Conservation (phyloP, 768 basidiomycete genomes). For the Coprinopsis strossmayeri region DNA sequence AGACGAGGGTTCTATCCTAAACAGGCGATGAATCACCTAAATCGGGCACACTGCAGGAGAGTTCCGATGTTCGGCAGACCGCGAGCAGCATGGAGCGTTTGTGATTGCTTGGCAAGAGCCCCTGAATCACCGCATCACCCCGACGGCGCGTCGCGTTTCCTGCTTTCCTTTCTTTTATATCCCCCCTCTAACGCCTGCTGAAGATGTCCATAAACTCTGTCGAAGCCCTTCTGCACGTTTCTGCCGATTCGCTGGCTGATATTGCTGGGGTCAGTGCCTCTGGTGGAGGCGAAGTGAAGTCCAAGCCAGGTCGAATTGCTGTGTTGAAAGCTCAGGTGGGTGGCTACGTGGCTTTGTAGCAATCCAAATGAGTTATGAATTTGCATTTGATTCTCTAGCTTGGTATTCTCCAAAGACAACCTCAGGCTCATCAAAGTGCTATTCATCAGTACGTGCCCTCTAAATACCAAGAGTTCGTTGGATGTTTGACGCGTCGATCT, state of each 20-base stretch:
- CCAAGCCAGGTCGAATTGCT: conserved; percentile 2
- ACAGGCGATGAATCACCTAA: too few species aligned
- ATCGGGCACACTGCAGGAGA: too few species aligned
- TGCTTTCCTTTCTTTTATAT: too few species aligned
- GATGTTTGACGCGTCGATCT: conserved; percentile 5
- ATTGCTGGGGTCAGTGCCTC: conserved; percentile 3
- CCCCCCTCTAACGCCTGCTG: too few species aligned
- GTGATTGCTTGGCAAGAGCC: too few species aligned
- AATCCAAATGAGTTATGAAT: not conserved
- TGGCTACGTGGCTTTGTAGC: not conserved
- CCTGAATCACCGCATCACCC: too few species aligned
- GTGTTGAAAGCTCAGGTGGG: not conserved
- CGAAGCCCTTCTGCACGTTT: not conserved
- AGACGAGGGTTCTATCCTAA: too few species aligned
- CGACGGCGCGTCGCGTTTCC: too few species aligned
- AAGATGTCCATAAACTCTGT: too few species aligned
- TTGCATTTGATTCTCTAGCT: conserved; percentile 16
- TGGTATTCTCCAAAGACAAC: conserved; percentile 20
- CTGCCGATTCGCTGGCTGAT: not conserved
- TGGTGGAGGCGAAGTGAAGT: conserved; percentile 1
- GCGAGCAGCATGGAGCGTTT: too few species aligned
- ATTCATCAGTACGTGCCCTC: conserved; percentile 8
- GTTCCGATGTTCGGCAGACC: too few species aligned
- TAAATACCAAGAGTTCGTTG: conserved; percentile 9
- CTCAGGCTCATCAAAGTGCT: conserved; percentile 14